Evolutionary conservation across 345 rosid genomes (phyloP).

Genomic region (Eucalyptus globulus): DNA sequence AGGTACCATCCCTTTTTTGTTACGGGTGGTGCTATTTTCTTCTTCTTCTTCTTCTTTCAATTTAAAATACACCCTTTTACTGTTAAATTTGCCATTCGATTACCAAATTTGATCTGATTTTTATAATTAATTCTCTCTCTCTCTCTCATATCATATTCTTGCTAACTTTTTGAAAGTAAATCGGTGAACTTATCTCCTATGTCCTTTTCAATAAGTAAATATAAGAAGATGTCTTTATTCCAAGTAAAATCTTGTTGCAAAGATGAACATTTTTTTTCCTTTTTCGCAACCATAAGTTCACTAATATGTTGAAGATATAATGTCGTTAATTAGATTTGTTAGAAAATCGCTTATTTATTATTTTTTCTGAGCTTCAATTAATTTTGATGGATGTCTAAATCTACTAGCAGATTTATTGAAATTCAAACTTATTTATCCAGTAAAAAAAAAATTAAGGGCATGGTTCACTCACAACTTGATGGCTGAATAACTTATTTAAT

Average conservation of each 20-base stretch:
- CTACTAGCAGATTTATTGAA: background rate
- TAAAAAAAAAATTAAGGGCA: background rate
- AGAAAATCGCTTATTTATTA: background rate
- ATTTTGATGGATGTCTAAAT: background rate
- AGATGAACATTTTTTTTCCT: background rate
- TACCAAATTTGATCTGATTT: background rate
- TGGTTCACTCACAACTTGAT: background rate
- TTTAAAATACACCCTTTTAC: background rate
- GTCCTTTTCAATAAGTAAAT: background rate
- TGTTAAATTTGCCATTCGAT: background rate
- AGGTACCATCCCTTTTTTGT: background rate
- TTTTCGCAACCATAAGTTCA: background rate
- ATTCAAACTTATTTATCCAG: background rate
- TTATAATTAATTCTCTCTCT: too few relatives aligned
- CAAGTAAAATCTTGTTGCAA: too few relatives aligned
- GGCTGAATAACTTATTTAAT: background rate
- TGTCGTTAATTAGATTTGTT: rapidly evolving
- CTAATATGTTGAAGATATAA: background rate
- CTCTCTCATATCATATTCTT: background rate
- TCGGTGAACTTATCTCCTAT: background rate
- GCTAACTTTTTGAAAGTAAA: background rate
- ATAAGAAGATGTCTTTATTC: background rate
- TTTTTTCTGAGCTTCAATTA: background rate
- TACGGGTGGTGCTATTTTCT: background rate
- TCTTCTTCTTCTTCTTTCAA: too few relatives aligned